A percentile compares a stretch with the other conserved stretches of the same genome.
Evolutionary conservation across 352 stramenopile species (phyloP).

Genomic region (Globisporangium abappressorium): DNA sequence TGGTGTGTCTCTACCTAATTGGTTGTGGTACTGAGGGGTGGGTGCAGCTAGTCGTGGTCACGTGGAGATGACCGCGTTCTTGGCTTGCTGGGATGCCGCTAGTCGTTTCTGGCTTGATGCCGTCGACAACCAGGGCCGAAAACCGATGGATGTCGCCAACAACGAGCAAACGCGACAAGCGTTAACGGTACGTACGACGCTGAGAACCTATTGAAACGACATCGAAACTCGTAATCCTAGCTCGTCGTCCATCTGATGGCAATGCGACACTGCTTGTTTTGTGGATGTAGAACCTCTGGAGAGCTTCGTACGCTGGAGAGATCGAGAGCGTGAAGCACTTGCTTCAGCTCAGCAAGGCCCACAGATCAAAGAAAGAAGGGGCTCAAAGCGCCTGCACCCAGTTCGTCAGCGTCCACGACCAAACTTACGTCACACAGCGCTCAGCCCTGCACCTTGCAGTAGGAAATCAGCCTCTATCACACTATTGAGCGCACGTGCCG

Average conservation of each 20-base stretch:
- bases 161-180: slow-evolving; percentile 24
- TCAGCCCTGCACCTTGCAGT: slow-evolving; percentile 55
- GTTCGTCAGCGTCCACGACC: slow-evolving; percentile 25
- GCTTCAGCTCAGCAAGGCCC: slow-evolving; percentile 15
- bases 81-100: slow-evolving; percentile 53
- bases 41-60: slow-evolving; percentile 26
- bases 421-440: slow-evolving; percentile 28
- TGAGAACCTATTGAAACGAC: not conserved
- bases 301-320: slow-evolving; percentile 32
- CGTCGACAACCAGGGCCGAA: slow-evolving; percentile 34
- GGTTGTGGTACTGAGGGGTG: not conserved
- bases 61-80: slow-evolving; percentile 27
- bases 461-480: slow-evolving; percentile 2
- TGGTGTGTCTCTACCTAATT: not conserved
- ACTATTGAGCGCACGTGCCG: not conserved
- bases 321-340: slow-evolving; percentile 24
- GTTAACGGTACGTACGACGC: slow-evolving; percentile 25
- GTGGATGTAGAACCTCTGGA: slow-evolving; percentile 36
- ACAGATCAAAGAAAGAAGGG: not conserved
- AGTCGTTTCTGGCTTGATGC: slow-evolving; percentile 24
- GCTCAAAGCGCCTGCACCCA: not conserved
- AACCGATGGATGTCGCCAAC: slow-evolving; percentile 33
- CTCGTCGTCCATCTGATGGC: too few relatives aligned
- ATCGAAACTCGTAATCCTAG: too few relatives aligned
- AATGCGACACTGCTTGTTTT: not conserved